These are phyloP conservation scores for Xylariomycetidae sp. DNA, from an alignment of 2,329 filamentous ascomycete genomes.

Conservation along the genomic window DNA sequence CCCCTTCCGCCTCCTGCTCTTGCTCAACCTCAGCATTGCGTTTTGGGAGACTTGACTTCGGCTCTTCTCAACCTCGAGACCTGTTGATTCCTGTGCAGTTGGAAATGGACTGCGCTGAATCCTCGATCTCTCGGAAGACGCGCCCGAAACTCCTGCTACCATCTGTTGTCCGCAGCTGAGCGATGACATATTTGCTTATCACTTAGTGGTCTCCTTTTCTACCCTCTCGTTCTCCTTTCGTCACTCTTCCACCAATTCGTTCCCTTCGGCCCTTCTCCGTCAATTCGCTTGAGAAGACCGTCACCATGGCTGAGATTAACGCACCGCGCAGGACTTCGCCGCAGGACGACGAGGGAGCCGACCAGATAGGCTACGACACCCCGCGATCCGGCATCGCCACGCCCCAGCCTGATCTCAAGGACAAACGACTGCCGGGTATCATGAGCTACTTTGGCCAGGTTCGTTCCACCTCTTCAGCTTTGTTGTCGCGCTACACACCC, in stretches of 20 bases:
- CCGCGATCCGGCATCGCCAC: constrained; percentile 89
- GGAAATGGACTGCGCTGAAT: constrained; percentile 6
- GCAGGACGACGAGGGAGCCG: constrained; percentile 63
- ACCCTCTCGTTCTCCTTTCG: neutral
- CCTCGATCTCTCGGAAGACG: too few relatives aligned
- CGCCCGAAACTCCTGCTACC: too few relatives aligned
- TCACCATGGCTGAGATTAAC: constrained; percentile 41
- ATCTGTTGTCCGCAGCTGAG: too few relatives aligned
- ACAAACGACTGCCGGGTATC: constrained; percentile 93
- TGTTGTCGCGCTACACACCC: constrained; percentile 33
- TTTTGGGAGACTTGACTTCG: too few relatives aligned
- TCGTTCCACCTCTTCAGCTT: constrained; percentile 74
- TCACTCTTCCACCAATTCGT: neutral
- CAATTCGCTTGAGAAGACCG: neutral
- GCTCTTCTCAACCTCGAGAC: too few relatives aligned
- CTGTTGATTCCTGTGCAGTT: too few relatives aligned
- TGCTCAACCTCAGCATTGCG: constrained; percentile 5
- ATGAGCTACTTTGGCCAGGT: constrained; percentile 99
- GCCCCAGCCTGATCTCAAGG: constrained; percentile 84
- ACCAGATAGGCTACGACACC: constrained; percentile 77
- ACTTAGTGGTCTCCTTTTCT: constrained; percentile 1
- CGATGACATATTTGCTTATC: too few relatives aligned
- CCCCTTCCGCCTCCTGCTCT: constrained; percentile 12
- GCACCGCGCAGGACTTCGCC: constrained; percentile 46
- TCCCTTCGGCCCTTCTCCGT: neutral